Evolutionary conservation across 768 basidiomycete genomes (phyloP), one percentile per base, ranked within the genome.

Genomic region (Trichaptum fuscoviolaceum): DNA sequence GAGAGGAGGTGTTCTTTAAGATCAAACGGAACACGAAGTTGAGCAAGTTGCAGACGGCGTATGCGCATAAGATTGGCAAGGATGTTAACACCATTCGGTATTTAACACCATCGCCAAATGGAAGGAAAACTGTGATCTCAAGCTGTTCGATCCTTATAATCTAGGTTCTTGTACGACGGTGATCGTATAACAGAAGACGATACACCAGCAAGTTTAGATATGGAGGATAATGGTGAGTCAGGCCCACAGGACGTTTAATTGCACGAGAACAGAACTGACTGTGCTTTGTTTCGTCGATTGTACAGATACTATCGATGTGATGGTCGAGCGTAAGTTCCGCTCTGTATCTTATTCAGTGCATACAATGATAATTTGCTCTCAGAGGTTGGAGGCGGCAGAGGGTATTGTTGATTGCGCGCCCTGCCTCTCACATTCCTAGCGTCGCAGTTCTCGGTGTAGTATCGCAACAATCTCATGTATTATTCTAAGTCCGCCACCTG

Each of bases 1-100:
- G 92, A 66, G 92, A 95, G 35, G 94, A 96, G 75, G 92, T 96
- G 27, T 96, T 91, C 79, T 97, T 97, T 85, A 96, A 97, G 84
- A 96, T 97, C 80, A 97, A 96, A 80, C 87, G 90, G 73, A 91
- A 85, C 77, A 96, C 95, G 58, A 95, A 91, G 81, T 79, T 97
- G 71, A 91, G 87, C 83, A 97, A 96, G 81, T 85, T 96, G 26
- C 92, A 95, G 75, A 91, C 87, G 68, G 95, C 95, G 58, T 97
- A 97, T 77, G 95, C 95, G 65, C 87, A 82, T 75, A 95, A 95
- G 74, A 93, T 96, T 18, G 95, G 95, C 66, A 95, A 95, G 77
- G 93, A 96, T 70, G 90, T 94, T 23, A 70, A 74, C 69, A 91
- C 88, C 73, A 95, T 97, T 73, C 90, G 95, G 95, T 96, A 70